These are phyloP conservation scores for Hyaloperonospora brassicae DNA, from an alignment of 352 stramenopile genomes.

Conservation along the genomic window DNA sequence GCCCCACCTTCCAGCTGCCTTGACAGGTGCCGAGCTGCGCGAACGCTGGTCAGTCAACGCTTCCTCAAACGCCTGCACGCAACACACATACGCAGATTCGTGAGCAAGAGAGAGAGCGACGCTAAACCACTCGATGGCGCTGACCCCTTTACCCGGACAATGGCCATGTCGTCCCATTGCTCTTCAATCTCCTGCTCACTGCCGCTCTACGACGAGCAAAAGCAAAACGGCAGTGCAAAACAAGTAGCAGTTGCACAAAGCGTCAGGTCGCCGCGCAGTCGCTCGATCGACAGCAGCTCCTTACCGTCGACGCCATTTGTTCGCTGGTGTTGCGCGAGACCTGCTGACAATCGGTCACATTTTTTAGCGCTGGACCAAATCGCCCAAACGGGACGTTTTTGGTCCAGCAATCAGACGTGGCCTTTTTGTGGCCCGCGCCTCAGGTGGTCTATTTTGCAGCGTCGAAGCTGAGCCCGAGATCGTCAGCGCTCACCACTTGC, in stretches of 20 bases:
- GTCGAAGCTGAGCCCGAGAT: too few species aligned
- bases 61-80: conserved; percentile 61
- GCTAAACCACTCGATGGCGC: not conserved
- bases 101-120: conserved; percentile 1
- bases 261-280: not conserved
- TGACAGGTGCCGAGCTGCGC: conserved; percentile 11
- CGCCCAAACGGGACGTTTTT: too few species aligned
- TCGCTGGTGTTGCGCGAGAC: not conserved
- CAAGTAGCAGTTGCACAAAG: conserved; percentile 4
- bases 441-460: too few species aligned
- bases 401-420: too few species aligned
- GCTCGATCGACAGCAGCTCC: not conserved
- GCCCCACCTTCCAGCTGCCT: conserved; percentile 12
- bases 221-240: not conserved
- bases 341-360: not conserved
- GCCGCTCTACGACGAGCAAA: conserved; percentile 25
- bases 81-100: conserved; percentile 5
- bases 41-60: conserved; percentile 42
- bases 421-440: too few species aligned
- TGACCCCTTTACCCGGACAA: conserved; percentile 44
- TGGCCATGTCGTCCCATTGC: conserved; percentile 79
- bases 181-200: conserved; percentile 46
- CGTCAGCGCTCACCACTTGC: too few species aligned
- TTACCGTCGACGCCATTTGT: conserved; percentile 1
- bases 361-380: not conserved